Conservation (phyloP, 2,329 filamentous ascomycete species). For the Blumeria hordei region DNA sequence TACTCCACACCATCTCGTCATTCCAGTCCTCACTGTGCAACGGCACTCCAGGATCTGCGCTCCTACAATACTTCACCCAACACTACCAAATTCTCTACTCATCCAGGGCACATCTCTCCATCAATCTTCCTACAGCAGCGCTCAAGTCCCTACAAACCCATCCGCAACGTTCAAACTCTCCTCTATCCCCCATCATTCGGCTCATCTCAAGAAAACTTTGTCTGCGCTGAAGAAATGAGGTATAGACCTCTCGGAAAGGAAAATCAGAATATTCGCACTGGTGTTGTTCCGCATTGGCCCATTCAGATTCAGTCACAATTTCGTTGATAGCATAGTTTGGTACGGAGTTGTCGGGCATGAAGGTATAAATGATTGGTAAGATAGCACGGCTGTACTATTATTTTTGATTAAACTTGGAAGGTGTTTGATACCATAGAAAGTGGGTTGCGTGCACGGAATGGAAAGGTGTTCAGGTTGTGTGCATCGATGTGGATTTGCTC, state of each 20-base stretch:
- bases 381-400: too few species aligned
- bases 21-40: conserved; percentile 10
- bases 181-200: conserved; percentile 65
- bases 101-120: conserved; percentile 38
- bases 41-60: conserved; percentile 13
- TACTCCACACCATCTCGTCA: conserved; percentile 13
- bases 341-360: too few species aligned
- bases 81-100: conserved; percentile 17
- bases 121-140: conserved; percentile 71
- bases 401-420: too few species aligned
- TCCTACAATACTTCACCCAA: conserved; percentile 16
- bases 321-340: background rate
- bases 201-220: conserved; percentile 51
- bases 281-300: conserved; percentile 39
- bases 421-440: too few species aligned
- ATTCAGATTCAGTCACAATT: conserved; percentile 6
- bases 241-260: conserved; percentile 54
- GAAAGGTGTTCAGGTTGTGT: too few species aligned
- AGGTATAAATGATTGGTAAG: too few species aligned
- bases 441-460: too few species aligned
- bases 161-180: conserved; percentile 75
- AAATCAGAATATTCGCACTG: conserved; percentile 36
- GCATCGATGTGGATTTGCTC: too few species aligned
- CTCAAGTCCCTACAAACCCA: conserved; percentile 76
- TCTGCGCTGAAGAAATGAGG: conserved; percentile 47